phyloP scores from a whole-genome alignment of 2,329 filamentous ascomycete species.

The Ceratocystis destructans region DNA sequence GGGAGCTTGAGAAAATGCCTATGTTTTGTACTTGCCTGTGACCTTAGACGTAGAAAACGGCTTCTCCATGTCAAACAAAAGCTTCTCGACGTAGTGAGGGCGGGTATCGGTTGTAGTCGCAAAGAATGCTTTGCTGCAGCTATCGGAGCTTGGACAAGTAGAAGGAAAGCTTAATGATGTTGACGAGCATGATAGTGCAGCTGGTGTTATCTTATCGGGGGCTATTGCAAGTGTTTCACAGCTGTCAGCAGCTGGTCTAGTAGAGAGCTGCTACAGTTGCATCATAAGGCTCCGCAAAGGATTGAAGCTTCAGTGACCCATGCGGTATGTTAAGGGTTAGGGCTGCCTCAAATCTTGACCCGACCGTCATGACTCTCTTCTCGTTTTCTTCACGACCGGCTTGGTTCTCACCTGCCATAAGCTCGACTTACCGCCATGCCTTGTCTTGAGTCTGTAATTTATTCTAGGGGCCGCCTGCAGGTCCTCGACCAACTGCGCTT shows the following conservation, averaged over 20 bases:
- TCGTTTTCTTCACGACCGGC: background rate
- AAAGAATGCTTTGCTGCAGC: background rate
- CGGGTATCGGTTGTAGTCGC: background rate
- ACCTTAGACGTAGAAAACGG: conserved; percentile 62
- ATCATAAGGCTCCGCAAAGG: background rate
- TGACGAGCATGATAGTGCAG: background rate
- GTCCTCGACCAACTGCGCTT: conserved; percentile 75
- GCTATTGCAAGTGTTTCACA: background rate
- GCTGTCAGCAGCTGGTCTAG: background rate
- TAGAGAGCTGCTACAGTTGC: background rate
- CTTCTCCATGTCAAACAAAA: conserved; percentile 41
- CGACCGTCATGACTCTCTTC: too few relatives aligned
- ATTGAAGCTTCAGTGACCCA: background rate
- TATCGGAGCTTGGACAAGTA: background rate
- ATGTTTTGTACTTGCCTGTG: conserved; percentile 40
- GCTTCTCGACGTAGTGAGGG: background rate
- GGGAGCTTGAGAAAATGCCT: background rate
- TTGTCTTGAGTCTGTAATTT: conserved; percentile 64
- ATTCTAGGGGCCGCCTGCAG: conserved; percentile 54
- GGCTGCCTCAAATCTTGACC: too few relatives aligned
- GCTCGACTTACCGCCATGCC: conserved; percentile 30
- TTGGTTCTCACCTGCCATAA: background rate
- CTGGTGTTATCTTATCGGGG: background rate
- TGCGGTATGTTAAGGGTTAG: background rate
- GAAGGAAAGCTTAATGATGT: background rate